phyloP scores from a whole-genome alignment of 345 rosid genomes.

The Sisymbrium altissimum region DNA sequence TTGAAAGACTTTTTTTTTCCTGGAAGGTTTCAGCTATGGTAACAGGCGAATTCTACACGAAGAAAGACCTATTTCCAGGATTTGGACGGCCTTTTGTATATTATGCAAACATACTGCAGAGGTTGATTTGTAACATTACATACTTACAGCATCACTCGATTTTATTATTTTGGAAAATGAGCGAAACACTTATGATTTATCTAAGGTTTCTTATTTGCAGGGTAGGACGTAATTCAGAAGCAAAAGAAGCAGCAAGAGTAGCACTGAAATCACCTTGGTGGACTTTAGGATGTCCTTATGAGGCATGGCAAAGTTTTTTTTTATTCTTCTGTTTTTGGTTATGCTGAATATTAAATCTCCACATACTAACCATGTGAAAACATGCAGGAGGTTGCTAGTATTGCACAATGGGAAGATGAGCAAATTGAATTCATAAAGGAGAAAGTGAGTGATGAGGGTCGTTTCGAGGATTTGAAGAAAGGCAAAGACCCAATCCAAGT shows the following conservation, averaged over 20 bases:
- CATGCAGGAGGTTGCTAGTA: slow-evolving; percentile 60
- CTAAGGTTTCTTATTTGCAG: slow-evolving; percentile 35
- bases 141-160: neutral
- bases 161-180: neutral
- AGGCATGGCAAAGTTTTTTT: slow-evolving; percentile 35
- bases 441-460: slow-evolving; percentile 78
- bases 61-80: slow-evolving; percentile 80
- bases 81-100: slow-evolving; percentile 91
- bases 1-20: neutral
- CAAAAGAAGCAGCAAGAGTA: slow-evolving; percentile 87
- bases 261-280: slow-evolving; percentile 91
- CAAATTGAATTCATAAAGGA: slow-evolving; percentile 81
- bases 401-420: slow-evolving; percentile 92
- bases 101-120: slow-evolving; percentile 64
- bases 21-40: slow-evolving; percentile 85
- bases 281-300: slow-evolving; percentile 77
- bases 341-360: neutral
- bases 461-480: slow-evolving; percentile 69
- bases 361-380: neutral
- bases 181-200: neutral
- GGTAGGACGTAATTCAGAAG: slow-evolving; percentile 68
- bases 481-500: slow-evolving; percentile 86
- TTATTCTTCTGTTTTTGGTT: neutral
- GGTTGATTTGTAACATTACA: slow-evolving; percentile 42
- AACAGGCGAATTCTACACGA: slow-evolving; percentile 82